Percentiles rank a stretch among this genome's conserved stretches.
These are phyloP conservation scores for Globisporangium mamillatum DNA, from an alignment of 352 stramenopile species.

Conservation along the genomic window DNA sequence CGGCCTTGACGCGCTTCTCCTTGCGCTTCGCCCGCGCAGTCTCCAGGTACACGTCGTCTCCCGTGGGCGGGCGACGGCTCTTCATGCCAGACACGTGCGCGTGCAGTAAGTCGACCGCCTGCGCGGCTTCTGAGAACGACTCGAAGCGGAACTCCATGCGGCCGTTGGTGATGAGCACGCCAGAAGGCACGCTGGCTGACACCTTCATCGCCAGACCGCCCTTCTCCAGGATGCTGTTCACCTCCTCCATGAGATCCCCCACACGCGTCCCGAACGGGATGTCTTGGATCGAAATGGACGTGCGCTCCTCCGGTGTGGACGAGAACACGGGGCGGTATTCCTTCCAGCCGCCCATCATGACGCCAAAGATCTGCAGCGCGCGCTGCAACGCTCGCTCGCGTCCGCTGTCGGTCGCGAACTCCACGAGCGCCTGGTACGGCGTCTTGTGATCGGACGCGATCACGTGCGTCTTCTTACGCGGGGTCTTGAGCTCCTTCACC, in stretches of 20 bases:
- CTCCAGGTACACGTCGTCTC: constrained; percentile 41
- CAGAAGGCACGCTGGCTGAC: constrained; percentile 47
- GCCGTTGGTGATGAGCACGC: constrained; percentile 52
- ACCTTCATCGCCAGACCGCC: constrained; percentile 56
- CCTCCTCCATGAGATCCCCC: constrained; percentile 50
- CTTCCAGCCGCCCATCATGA: constrained; percentile 85
- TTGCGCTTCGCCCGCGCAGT: constrained; percentile 38
- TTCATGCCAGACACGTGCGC: constrained; percentile 53
- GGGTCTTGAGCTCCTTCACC: constrained; percentile 36
- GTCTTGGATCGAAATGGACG: constrained; percentile 66
- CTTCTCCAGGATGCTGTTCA: constrained; percentile 45
- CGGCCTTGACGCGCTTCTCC: constrained; percentile 30
- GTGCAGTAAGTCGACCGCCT: constrained; percentile 67
- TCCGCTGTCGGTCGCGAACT: constrained; percentile 52
- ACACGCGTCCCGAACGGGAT: constrained; percentile 75
- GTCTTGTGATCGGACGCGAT: constrained; percentile 81
- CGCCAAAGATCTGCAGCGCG: constrained; percentile 83
- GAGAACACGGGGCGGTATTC: constrained; percentile 82
- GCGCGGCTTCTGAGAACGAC: constrained; percentile 68
- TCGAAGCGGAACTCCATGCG: constrained; percentile 71
- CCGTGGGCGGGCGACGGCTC: constrained; percentile 39
- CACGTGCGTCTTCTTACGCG: constrained; percentile 56
- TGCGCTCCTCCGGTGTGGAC: constrained; percentile 41
- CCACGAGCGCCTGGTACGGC: constrained; percentile 63
- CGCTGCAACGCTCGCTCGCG: constrained; percentile 65